Evolutionary conservation across 1,139 yeast species (phyloP).

Genomic region (Ogataea hybrid): DNA sequence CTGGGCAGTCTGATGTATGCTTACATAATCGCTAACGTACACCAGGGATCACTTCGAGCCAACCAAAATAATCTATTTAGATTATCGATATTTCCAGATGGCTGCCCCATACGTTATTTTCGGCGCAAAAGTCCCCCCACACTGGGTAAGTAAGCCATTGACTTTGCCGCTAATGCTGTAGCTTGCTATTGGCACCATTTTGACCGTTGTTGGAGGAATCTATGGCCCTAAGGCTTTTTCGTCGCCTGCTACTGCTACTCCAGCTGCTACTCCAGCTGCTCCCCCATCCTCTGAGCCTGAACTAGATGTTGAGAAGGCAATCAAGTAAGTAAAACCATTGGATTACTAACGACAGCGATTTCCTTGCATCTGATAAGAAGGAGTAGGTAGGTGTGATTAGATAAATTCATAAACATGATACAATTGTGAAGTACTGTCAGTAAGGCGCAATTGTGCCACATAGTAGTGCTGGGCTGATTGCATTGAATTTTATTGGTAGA

Average conservation of each 20-base stretch:
- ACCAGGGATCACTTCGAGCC: neutral
- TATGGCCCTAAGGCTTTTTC: conserved; percentile 30
- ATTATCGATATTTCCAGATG: conserved; percentile 36
- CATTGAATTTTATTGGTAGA: no score
- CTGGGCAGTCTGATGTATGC: neutral
- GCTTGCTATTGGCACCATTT: conserved; percentile 39
- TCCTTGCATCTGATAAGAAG: conserved; percentile 27
- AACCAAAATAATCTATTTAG: conserved; percentile 10
- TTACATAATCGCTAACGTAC: conserved; percentile 1
- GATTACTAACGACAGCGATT: conserved; percentile 24
- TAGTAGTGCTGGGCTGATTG: no score
- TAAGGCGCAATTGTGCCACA: no score
- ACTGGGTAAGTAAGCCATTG: conserved; percentile 47
- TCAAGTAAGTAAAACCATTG: conserved; percentile 45
- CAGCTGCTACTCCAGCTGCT: conserved; percentile 40
- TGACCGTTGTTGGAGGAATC: conserved; percentile 37
- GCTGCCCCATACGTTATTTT: conserved; percentile 61
- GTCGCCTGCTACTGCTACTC: conserved; percentile 45
- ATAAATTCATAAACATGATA: neutral
- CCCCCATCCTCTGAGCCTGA: conserved; percentile 45
- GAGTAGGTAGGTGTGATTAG: neutral
- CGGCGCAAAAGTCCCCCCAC: conserved; percentile 65
- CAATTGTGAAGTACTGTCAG: no score
- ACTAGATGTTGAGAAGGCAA: conserved; percentile 58
- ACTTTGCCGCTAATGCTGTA: conserved; percentile 8